Percentiles rank a stretch among this genome's conserved stretches.
phyloP scores from a whole-genome alignment of 208 protist species.

The Spongospora subterranea region DNA sequence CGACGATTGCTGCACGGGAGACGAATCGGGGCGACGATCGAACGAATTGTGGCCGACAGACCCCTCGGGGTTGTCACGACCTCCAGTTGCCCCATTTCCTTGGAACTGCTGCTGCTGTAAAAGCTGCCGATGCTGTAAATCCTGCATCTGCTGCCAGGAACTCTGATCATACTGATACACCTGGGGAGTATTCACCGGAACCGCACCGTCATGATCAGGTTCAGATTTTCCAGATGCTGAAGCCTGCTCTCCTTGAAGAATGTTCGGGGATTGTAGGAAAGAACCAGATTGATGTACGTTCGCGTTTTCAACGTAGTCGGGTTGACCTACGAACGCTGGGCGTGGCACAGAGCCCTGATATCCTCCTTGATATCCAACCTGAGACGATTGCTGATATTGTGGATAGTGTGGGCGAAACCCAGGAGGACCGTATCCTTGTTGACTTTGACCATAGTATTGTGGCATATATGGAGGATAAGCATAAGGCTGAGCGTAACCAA shows the following conservation, averaged over 20 bases:
- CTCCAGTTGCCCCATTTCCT: background rate
- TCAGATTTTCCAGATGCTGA: background rate
- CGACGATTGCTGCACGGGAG: background rate
- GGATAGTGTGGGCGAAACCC: background rate
- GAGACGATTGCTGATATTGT: background rate
- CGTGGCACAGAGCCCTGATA: background rate
- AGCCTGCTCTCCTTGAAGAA: background rate
- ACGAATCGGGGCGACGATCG: background rate
- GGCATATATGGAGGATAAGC: background rate
- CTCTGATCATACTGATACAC: background rate
- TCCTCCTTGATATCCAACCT: background rate
- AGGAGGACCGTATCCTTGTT: background rate
- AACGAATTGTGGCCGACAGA: background rate
- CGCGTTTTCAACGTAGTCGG: background rate
- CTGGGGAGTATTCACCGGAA: background rate
- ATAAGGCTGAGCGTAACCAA: background rate
- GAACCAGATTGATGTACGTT: no score
- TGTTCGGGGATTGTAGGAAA: no score
- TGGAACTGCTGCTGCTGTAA: background rate
- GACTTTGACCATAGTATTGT: background rate
- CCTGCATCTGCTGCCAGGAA: background rate
- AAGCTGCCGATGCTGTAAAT: background rate
- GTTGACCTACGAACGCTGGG: background rate
- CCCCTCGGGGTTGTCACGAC: background rate
- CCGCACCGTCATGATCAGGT: background rate